Evolutionary conservation across 495 filamentous ascomycete species (phyloP).

Genomic region (Podospora didyma): DNA sequence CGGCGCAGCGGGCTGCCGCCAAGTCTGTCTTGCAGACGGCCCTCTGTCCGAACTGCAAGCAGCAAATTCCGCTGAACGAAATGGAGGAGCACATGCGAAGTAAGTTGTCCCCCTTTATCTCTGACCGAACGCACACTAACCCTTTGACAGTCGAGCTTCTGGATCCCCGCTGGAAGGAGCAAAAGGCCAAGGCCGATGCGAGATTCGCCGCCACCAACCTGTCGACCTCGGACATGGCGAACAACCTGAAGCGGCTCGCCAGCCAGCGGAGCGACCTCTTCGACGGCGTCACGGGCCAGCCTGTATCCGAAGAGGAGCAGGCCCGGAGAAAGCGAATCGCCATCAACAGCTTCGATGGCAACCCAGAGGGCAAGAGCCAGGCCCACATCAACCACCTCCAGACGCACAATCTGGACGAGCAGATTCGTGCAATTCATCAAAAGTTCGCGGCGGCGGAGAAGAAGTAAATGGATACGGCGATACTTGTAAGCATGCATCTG

Average conservation of each 20-base stretch:
- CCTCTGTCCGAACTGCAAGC: constrained; percentile 90
- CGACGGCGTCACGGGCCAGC: constrained; percentile 65
- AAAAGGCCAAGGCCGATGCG: constrained; percentile 80
- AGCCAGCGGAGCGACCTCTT: constrained; percentile 90
- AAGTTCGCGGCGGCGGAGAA: constrained; percentile 53
- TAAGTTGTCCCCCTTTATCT: constrained; percentile 31
- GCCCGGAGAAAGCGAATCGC: constrained; percentile 71
- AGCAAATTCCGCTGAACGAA: constrained; percentile 80
- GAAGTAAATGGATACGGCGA: constrained; percentile 16
- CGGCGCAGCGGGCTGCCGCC: constrained; percentile 64
- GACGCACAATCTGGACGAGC: constrained; percentile 63
- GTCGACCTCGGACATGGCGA: constrained; percentile 79
- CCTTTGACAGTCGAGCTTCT: constrained; percentile 61
- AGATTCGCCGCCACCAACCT: constrained; percentile 85
- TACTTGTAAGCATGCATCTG: no score
- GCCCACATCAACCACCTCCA: constrained; percentile 47
- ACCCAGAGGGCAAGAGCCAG: constrained; percentile 54
- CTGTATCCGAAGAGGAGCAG: constrained; percentile 68
- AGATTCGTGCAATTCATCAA: constrained; percentile 64
- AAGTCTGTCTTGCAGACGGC: constrained; percentile 62
- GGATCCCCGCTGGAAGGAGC: constrained; percentile 94
- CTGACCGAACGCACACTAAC: background rate
- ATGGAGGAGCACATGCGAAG: constrained; percentile 92
- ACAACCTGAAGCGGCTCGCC: constrained; percentile 95
- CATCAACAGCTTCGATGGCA: constrained; percentile 60